These are phyloP conservation scores for Collybia mongolica DNA, from an alignment of 768 basidiomycete species.

Conservation along the genomic window DNA sequence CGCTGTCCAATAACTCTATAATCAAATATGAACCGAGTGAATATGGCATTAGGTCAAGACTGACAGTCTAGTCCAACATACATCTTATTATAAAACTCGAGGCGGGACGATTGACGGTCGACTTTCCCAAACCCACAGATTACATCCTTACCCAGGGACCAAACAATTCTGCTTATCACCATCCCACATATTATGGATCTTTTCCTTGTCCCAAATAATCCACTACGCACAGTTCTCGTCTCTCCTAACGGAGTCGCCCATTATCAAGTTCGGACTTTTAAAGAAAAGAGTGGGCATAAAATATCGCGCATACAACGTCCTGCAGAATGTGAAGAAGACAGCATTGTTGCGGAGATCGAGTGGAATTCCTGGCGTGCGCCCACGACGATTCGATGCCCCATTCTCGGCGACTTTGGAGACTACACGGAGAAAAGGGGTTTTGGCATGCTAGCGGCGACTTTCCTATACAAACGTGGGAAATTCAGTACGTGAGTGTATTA, in stretches of 20 bases:
- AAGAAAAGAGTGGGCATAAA: constrained; percentile 25
- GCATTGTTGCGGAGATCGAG: constrained; percentile 48
- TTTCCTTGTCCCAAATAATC: constrained; percentile 51
- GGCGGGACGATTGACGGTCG: too few species aligned
- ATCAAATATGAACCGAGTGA: too few species aligned
- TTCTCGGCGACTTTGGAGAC: constrained; percentile 25
- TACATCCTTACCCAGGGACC: too few species aligned
- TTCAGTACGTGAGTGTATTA: constrained; percentile 39
- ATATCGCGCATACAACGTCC: constrained; percentile 42
- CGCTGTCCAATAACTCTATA: too few species aligned
- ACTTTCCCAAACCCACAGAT: too few species aligned
- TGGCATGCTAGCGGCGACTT: constrained; percentile 33
- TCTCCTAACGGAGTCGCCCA: constrained; percentile 50
- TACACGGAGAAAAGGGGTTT: constrained; percentile 20
- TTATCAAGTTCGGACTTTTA: constrained; percentile 44
- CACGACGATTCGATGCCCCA: constrained; percentile 39
- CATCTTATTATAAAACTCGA: too few species aligned
- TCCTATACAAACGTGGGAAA: constrained; percentile 39
- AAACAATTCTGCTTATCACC: too few species aligned
- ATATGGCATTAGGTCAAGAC: too few species aligned
- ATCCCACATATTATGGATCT: constrained; percentile 41
- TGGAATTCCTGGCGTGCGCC: constrained; percentile 42
- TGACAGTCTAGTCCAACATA: too few species aligned
- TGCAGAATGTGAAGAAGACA: constrained; percentile 32
- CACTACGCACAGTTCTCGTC: constrained; percentile 45